Evolutionary conservation across 257 asterid genomes (phyloP).

Genomic region (Solanum clarkiae): DNA sequence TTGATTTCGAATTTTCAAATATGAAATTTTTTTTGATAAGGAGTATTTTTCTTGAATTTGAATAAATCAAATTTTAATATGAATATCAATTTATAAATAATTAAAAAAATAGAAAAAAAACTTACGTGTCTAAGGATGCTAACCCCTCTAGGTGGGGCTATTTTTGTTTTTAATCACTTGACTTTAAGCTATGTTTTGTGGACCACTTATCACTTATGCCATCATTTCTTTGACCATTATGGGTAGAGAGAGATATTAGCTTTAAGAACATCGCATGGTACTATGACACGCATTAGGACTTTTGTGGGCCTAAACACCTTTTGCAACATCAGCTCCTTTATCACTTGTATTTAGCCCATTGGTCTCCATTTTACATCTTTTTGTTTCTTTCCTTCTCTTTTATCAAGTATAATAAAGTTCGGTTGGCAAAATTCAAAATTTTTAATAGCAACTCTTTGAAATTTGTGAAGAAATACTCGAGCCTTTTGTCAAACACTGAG

Average conservation of each 20-base stretch:
- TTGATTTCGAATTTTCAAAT: too few species aligned
- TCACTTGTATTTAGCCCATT: not conserved
- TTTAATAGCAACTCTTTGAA: not conserved
- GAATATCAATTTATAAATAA: too few species aligned
- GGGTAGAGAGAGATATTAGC: not conserved
- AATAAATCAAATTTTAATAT: fast-evolving
- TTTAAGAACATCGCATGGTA: not conserved
- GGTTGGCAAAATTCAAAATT: not conserved
- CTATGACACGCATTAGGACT: not conserved
- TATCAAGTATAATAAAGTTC: too few species aligned
- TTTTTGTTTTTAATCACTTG: not conserved
- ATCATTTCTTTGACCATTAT: not conserved
- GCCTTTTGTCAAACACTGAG: not conserved
- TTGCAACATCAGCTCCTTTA: not conserved
- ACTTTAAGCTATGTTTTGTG: not conserved
- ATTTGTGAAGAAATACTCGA: not conserved
- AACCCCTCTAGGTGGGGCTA: not conserved
- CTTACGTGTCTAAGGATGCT: not conserved
- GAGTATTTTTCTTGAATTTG: too few species aligned
- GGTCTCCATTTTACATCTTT: not conserved
- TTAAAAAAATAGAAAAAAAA: too few species aligned
- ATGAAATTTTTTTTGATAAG: too few species aligned
- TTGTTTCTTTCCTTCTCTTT: not conserved
- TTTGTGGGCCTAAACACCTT: not conserved
- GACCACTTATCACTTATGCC: not conserved